Percentiles rank a stretch among this genome's conserved stretches.
These are phyloP conservation scores for Neurospora sp. DNA, from an alignment of 495 filamentous ascomycete species.

Conservation along the genomic window DNA sequence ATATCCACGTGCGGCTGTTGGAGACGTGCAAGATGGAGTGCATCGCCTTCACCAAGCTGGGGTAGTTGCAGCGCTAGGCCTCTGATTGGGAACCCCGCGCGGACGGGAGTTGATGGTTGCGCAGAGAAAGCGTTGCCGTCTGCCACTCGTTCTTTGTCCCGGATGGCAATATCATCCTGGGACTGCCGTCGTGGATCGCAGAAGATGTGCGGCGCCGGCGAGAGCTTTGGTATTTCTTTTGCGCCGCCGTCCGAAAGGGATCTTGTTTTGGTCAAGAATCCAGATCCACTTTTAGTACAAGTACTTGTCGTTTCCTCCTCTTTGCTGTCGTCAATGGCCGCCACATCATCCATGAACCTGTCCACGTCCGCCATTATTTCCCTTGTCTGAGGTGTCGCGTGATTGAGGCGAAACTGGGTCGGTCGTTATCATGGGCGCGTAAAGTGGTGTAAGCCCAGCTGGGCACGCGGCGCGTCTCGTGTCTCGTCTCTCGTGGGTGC, in stretches of 20 bases:
- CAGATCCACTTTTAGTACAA: neutral
- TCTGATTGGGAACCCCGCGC: constrained; percentile 47
- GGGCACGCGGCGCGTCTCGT: neutral
- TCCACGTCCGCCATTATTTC: constrained; percentile 19
- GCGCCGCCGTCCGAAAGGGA: constrained; percentile 41
- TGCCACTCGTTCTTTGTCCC: constrained; percentile 22
- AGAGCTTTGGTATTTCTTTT: constrained; percentile 38
- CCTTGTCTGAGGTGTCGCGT: neutral
- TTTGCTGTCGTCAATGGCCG: constrained; percentile 7
- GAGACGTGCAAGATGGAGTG: neutral
- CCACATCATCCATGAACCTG: constrained; percentile 6
- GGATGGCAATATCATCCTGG: constrained; percentile 69
- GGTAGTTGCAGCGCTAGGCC: constrained; percentile 70
- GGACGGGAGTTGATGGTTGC: constrained; percentile 40
- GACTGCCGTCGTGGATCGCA: constrained; percentile 39
- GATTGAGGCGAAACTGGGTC: neutral
- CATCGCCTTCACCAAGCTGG: constrained; percentile 2
- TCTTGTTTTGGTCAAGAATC: constrained; percentile 25
- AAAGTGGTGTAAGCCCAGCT: neutral
- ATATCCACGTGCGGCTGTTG: neutral
- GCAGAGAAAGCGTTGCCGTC: neutral
- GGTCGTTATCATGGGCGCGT: neutral
- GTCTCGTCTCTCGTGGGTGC: neutral
- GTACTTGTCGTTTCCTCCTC: neutral
- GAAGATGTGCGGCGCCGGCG: constrained; percentile 56